Base-by-base conservation (phyloP, 2,329 filamentous ascomycete genomes). In the Neurospora sp. region DNA sequence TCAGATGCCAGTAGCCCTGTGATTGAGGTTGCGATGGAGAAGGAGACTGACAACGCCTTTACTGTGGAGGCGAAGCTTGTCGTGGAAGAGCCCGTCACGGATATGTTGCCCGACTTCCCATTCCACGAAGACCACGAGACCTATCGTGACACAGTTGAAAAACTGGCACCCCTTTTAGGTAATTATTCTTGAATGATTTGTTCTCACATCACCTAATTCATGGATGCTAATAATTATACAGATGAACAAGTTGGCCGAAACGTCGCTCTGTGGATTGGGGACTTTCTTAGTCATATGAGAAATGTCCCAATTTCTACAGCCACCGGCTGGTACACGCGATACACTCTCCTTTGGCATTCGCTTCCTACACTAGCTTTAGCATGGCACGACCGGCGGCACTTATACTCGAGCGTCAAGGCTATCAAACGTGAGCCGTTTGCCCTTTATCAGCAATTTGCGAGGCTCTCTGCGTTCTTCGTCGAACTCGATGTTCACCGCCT, bases 381-480 rank as follows among this genome's bases (percentile, higher is more conserved):
- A 72, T 77, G 67, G 69, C 76, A 17, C 23, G 52, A 62, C 28
- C 52, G 52, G 23, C 52, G 52, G 52, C 52, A 62, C 28, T 36
- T 62, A 4, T 73, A 75, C 67, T 71, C 73, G 8, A 73, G 73
- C 17, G 71, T 72, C 36, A 70, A 69, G 33, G 76, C 73, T 68
- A 74, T 82, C 8, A 78, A 78, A 6, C 74, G 78, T 2, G 73
- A 79, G 38, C 76, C 82, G 3, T 74, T 75, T n/a, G 74, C 76
- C 0, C 79, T 85, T 58, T 84, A 81, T 72, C 71, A 73, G 10
- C 75, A 76, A 1, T 85, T 84, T 72, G 81, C 85, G n/a, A 81
- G 78, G 70, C 76, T 90, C 66, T 80, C 86, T 1, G 85, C 83
- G 13, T 82, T 82, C 71, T 85, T 89, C 71, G 78, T 89, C 68